Evolutionary conservation across 176 grass and related monocot species (phyloP).

Genomic region (Saccharum spontaneum): DNA sequence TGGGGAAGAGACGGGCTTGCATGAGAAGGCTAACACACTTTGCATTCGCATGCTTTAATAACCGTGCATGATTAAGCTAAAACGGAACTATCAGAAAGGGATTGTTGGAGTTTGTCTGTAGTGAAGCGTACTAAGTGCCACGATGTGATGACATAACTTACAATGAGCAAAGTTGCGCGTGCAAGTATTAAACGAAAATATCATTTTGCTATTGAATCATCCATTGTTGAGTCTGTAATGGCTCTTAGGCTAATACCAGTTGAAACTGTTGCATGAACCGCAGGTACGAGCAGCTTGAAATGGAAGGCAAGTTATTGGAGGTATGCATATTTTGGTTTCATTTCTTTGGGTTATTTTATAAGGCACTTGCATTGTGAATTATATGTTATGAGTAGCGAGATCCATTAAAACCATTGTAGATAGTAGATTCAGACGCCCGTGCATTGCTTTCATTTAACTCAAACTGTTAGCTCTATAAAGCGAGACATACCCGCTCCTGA

Average conservation of each 20-base stretch:
- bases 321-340: conserved; percentile 32
- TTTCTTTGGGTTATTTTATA: not conserved
- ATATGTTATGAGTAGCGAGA: not conserved
- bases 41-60: conserved; percentile 37
- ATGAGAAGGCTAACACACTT: conserved; percentile 19
- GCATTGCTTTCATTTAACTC: conserved; percentile 15
- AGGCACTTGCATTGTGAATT: conserved; percentile 2
- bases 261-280: conserved; percentile 28
- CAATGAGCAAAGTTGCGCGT: not conserved
- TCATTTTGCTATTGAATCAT: not conserved
- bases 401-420: not conserved
- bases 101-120: not conserved
- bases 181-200: not conserved
- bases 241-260: not conserved
- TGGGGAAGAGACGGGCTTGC: conserved; percentile 21
- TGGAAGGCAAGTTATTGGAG: conserved; percentile 88
- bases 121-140: not conserved
- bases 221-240: not conserved
- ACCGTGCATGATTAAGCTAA: not conserved
- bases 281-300: conserved; percentile 86
- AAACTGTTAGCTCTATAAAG: conserved; percentile 9
- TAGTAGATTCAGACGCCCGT: not conserved
- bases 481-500: conserved; percentile 3
- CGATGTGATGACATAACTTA: not conserved
- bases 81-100: not conserved